Evolutionary conservation across 495 filamentous ascomycete species (phyloP), one percentile per base, ranked within the genome.

Genomic region (Penicillium malachiteum): DNA sequence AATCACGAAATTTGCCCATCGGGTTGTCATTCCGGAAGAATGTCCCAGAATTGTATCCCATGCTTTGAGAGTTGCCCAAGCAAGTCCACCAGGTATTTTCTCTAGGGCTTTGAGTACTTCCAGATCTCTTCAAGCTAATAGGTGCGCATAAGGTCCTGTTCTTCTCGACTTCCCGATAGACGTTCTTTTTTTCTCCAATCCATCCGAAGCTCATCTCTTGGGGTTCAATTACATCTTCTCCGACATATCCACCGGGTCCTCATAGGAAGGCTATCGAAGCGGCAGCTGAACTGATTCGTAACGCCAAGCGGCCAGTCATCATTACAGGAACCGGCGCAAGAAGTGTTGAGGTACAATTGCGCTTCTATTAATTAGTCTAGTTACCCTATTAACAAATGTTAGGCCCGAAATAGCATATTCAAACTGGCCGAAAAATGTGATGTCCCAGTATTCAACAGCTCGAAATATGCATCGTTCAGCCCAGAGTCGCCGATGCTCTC

Each of bases 161-260:
- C 48, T 70, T 32, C 55, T 70, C 4, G 64, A 70, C 37, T 70
- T 70, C 30, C 67, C 64, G 0, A 67, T 70, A 18, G 64, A 70
- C 31, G 58, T 70, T 7, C 57, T 70, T 0, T 70, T n/a, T 70
- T 13, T 51, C 64, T 4, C 67, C 67, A 0, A 43, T 70, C 5
- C 53, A 70, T 33, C 46, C 52, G 5, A 62, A 60, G 6, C 54
- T 67, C 8, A 65, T 70, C 14, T 57, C 64, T 14, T 70, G 67
- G 67, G 67, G 67, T 5, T 67, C 67, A 2, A 65, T 70, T 31
- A 13, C 62, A 9, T 67, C 64, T 3, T 64, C 62, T 3, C 48
- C 52, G 0, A 37, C 61, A 14, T 67, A 55, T 52, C 53, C 52
- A 4, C 59, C 67, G 7, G 64, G 61, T 9, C 57, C 67, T 3